Percentiles rank a stretch among this genome's conserved stretches.
Conservation (phyloP, 768 basidiomycete species). For the Termitomyces sp. region DNA sequence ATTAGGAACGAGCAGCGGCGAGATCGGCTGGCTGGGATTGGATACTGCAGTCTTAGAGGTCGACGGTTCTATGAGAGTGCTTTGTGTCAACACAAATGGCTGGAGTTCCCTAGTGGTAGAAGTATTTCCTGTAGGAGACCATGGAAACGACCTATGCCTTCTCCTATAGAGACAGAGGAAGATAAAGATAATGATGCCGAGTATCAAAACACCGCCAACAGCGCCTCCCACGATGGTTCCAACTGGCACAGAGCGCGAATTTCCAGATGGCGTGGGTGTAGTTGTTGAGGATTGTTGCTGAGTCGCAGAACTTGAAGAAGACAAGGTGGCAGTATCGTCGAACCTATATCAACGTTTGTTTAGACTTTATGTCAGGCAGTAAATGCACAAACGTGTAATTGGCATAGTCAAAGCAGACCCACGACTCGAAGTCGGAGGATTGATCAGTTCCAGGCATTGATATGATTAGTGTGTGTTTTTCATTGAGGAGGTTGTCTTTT, state of each 20-base stretch:
- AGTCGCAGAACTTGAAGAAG: background rate
- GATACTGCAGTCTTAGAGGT: background rate
- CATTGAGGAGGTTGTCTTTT: conserved; percentile 25
- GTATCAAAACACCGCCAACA: background rate
- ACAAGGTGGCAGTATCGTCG: background rate
- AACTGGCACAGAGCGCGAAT: background rate
- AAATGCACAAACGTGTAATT: background rate
- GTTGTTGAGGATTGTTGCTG: background rate
- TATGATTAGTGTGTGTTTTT: conserved; percentile 29
- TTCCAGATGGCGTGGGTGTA: background rate
- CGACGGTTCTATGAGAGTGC: background rate
- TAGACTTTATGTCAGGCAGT: no score
- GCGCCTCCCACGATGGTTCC: background rate
- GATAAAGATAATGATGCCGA: background rate
- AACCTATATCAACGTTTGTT: background rate
- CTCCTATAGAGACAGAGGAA: conserved; percentile 1
- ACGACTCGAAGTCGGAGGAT: conserved; percentile 19
- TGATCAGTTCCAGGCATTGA: conserved; percentile 28
- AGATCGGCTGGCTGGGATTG: background rate
- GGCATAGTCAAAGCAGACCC: background rate
- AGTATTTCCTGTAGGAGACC: background rate
- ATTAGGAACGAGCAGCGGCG: background rate
- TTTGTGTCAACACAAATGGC: conserved; percentile 1
- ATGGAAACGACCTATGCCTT: background rate
- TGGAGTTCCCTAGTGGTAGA: background rate